Evolutionary conservation across 2,329 filamentous ascomycete species (phyloP), one percentile per base, ranked within the genome.

Genomic region (Penicillium sp.): DNA sequence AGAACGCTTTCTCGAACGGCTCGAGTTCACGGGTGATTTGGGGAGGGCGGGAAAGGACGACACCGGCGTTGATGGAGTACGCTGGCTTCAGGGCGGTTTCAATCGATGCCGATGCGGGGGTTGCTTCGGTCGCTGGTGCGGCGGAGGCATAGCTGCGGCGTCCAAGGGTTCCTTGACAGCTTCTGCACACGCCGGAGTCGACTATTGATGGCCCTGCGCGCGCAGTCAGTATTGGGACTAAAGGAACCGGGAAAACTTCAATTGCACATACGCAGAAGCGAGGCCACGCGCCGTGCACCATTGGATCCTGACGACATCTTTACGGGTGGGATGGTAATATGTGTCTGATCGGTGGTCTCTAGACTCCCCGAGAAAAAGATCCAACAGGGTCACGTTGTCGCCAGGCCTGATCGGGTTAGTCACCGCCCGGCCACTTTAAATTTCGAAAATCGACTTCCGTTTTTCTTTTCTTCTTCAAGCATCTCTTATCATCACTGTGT

Each of bases 401-500:
- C 71, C 71, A 73, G 52, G 45, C 62, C 65, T n/a, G 19, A 49
- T 30, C 6, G 10, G 61, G 64, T 52, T 54, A 67, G 70, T 64
- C 26, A n/a, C 1, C 1, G 9, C 60, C 63, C 36, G 61, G 69
- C 19, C 67, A 69, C 51, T 58, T 57, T 61, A 61, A 61, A 66
- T 62, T 61, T 54, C 51, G 38, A 61, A 64, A 62, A 55, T 55
- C 50, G 48, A 35, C 29, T 47, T 50, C 55, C 46, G 35, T 65
- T 65, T 71, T 70, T 71, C 62, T 68, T 75, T 65, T 75, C 69
- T 65, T 73, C 72, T 74, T 74, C 78, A 80, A 88, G 88, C 89
- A 88, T 84, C 78, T 91, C 92, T 96, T 97, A 97, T 96, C 92
- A 84, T 92, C 90, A 91, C 86, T 84, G 86, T 80, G 83, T 80